Evolutionary conservation across 176 grass and related monocot species (phyloP), one percentile per base, ranked within the genome.

Genomic region (Cymbopogon citratus): DNA sequence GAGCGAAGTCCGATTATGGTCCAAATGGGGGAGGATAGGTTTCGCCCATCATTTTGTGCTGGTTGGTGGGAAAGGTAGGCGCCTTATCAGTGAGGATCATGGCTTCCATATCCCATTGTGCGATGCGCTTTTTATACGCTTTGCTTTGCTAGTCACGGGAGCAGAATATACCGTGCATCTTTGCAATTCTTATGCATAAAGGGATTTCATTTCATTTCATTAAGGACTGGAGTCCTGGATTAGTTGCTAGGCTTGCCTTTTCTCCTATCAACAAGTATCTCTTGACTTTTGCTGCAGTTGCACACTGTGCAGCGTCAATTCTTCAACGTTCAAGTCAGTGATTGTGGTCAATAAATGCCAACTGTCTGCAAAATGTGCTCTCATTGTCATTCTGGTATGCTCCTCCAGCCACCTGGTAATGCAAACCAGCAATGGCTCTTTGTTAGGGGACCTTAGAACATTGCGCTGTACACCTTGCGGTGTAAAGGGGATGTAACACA

Each of bases 51-150:
- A 63, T 56, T 76, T 25, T 74, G 49, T 15, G 63, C 46, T 71
- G 63, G 16, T 71, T 12, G 81, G 49, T 66, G 18, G 14, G 40
- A 68, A 86, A 86, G 43, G 79, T 73, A 40, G 79, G 19, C 51
- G 7, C 21, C 59, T 5, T 24, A 61, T 43, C 8, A 9, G 14
- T 63, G 29, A 24, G 41, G 51, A 26, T 54, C 28, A 49, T 66
- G 59, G 81, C 75, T n/a, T 84, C 81, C 76, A n/a, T 75, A 63
- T 57, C n/a, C 18, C 66, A 14, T 64, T 23, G 52, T 77, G 34
- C 2, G 71, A 15, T 1, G 26, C 44, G 34, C 21, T 48, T 86
- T 77, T 66, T 67, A 46, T 48, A 41, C n/a, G 59, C 21, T 49
- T 88, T 66, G 45, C 21, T 66, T 82, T 78, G 14, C 43, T 66